phyloP scores from a whole-genome alignment of 1,284 basidiomycete species.

The Leucoagaricus sp. region DNA sequence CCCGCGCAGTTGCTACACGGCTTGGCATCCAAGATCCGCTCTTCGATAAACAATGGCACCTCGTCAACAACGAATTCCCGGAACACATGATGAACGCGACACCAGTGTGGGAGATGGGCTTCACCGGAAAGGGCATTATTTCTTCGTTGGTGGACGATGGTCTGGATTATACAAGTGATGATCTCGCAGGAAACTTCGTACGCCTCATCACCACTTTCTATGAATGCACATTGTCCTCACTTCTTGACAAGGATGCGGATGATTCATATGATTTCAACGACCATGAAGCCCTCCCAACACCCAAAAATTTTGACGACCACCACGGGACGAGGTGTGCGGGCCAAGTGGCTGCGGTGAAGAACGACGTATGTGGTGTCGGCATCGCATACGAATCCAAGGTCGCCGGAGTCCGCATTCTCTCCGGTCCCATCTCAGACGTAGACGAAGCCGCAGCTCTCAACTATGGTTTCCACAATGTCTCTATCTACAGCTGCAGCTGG shows the following conservation, averaged over 20 bases:
- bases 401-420: constrained; percentile 94
- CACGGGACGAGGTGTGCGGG: constrained; percentile 99
- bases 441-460: constrained; percentile 98
- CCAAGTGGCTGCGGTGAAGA: constrained; percentile 96
- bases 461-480: constrained; percentile 90
- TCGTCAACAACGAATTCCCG: constrained; percentile 75
- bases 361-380: constrained; percentile 94
- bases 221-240: constrained; percentile 11
- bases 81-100: constrained; percentile 86
- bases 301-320: constrained; percentile 88
- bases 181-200: constrained; percentile 92
- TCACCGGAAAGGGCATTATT: constrained; percentile 86
- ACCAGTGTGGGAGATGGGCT: constrained; percentile 82
- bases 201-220: constrained; percentile 36
- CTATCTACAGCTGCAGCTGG: constrained; percentile 97
- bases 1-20: constrained; percentile 56
- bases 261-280: constrained; percentile 98
- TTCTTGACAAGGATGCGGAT: constrained; percentile 68
- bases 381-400: constrained; percentile 92
- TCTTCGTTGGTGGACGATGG: constrained; percentile 96
- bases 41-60: constrained; percentile 92
- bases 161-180: constrained; percentile 86
- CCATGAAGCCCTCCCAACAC: constrained; percentile 85
- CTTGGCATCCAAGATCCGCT: constrained; percentile 86
- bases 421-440: constrained; percentile 95